Evolutionary conservation across 306 rosid genomes (phyloP), one percentile per base, ranked within the genome.

Genomic region (Quillaja saponaria): DNA sequence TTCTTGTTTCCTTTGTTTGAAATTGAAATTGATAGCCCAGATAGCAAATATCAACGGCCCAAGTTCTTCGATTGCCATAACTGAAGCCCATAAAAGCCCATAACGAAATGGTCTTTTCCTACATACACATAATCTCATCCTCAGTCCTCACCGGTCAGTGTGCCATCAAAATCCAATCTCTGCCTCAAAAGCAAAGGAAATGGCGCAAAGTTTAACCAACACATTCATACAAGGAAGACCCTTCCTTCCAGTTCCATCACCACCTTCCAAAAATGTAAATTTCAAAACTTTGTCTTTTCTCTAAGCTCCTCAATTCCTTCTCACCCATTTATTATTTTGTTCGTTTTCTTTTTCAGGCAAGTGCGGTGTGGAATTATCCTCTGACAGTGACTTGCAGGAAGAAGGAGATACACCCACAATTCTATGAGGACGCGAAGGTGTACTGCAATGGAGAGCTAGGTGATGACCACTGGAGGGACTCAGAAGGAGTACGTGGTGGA

Each of bases 381-480:
- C 21, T 50, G 44, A 66, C 72, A 50, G 81, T 91, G 34, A 71
- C 75, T 31, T 91, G 95, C 75, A 83, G 91, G 87, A 91, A 88
- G 87, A 91, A 91, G 77, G 97, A 88, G 2, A 66, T 86, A 33
- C 97, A 88, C 78, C 97, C 95, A 5, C 15, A 86, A 51, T 91
- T 82, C 71, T 13, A 82, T 76, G 82, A 77, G 50, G 92, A 88
- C 7, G 85, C 96, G 1, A 88, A 91, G 78, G 96, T 91, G 52
- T 84, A 86, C 71, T 86, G 97, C 66, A 91, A 86, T 31, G 87
- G 85, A 0, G 95, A 88, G 49, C 81, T 84, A n/a, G 55, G 95
- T 88, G 53, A 75, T 91, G 97, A 86, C 95, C 3, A 88, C 97
- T 0, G 96, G 97, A 49, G 97, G 96, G 60, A 88, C 97, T 55